Evolutionary conservation across 2,329 filamentous ascomycete species (phyloP).

Genomic region (Pyrenochaeta sp.): DNA sequence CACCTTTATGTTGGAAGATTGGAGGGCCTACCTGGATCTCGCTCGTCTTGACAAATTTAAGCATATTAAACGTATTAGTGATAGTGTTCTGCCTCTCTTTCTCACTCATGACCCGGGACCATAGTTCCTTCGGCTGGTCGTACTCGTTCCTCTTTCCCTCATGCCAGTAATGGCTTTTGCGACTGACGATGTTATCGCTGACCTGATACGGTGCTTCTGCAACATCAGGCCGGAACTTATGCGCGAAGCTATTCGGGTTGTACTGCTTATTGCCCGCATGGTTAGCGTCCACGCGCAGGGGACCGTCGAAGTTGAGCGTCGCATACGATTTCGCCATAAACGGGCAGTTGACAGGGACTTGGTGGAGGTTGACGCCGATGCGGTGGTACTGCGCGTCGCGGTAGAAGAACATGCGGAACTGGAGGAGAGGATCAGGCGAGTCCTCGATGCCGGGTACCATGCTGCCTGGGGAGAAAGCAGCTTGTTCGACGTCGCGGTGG

Average conservation of each 20-base stretch:
- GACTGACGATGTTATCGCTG: conserved; percentile 58
- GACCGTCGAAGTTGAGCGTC: conserved; percentile 59
- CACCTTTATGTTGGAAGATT: not conserved
- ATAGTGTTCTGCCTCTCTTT: conserved; percentile 55
- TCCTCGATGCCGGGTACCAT: conserved; percentile 62
- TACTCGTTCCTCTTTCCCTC: conserved; percentile 63
- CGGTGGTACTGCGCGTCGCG: conserved; percentile 61
- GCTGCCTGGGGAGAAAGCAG: conserved; percentile 57
- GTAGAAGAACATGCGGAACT: conserved; percentile 36
- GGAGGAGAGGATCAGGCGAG: conserved; percentile 28
- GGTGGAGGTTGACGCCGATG: conserved; percentile 61
- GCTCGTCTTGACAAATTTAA: conserved; percentile 54
- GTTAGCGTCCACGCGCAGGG: conserved; percentile 58
- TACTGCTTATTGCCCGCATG: conserved; percentile 60
- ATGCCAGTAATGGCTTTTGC: conserved; percentile 63
- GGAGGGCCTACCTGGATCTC: conserved; percentile 50
- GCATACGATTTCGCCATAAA: conserved; percentile 58
- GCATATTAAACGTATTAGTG: conserved; percentile 57
- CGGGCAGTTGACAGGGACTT: conserved; percentile 55
- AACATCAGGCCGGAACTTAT: conserved; percentile 61
- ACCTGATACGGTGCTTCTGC: conserved; percentile 61
- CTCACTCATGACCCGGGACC: conserved; percentile 57
- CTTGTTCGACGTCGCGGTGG: conserved; percentile 50
- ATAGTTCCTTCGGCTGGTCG: conserved; percentile 59
- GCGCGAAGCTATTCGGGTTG: conserved; percentile 59